A percentile compares a stretch with the other conserved stretches of the same genome.
Conservation (phyloP, 495 filamentous ascomycete species). For the Trichocladium uniseriatum region DNA sequence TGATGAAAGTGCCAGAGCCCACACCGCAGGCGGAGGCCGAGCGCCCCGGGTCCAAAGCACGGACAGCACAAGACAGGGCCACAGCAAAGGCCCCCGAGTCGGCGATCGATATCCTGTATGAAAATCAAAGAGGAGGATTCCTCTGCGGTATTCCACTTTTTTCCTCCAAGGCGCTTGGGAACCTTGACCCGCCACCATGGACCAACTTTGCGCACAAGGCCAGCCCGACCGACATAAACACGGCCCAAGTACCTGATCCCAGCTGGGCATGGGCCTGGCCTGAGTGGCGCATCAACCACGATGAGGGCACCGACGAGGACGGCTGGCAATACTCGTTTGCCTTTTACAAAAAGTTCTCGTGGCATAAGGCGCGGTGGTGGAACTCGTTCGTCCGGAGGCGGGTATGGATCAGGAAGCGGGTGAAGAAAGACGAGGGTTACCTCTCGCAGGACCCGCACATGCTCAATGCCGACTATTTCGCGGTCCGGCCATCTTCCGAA, state of each 20-base stretch:
- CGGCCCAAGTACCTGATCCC: conserved; percentile 88
- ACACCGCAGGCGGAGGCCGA: conserved; percentile 4
- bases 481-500: conserved; percentile 49
- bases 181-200: conserved; percentile 81
- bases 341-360: conserved; percentile 65
- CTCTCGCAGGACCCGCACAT: conserved; percentile 43
- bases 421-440: conserved; percentile 46
- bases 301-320: conserved; percentile 71
- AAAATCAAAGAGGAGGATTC: conserved; percentile 82
- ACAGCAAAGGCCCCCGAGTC: conserved; percentile 36
- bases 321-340: conserved; percentile 94
- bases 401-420: conserved; percentile 79
- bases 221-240: conserved; percentile 77
- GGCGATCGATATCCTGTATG: conserved; percentile 81
- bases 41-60: neutral
- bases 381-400: conserved; percentile 84
- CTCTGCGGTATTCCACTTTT: conserved; percentile 84
- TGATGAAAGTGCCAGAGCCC: conserved; percentile 1
- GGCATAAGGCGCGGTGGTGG: conserved; percentile 90
- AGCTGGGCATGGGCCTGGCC: conserved; percentile 96
- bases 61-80: conserved; percentile 2
- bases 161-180: conserved; percentile 74
- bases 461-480: conserved; percentile 80
- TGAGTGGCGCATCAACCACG: conserved; percentile 88
- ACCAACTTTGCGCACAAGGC: conserved; percentile 61